Conservation (phyloP, 2,329 filamentous ascomycete species). For the Madurella fahalii region DNA sequence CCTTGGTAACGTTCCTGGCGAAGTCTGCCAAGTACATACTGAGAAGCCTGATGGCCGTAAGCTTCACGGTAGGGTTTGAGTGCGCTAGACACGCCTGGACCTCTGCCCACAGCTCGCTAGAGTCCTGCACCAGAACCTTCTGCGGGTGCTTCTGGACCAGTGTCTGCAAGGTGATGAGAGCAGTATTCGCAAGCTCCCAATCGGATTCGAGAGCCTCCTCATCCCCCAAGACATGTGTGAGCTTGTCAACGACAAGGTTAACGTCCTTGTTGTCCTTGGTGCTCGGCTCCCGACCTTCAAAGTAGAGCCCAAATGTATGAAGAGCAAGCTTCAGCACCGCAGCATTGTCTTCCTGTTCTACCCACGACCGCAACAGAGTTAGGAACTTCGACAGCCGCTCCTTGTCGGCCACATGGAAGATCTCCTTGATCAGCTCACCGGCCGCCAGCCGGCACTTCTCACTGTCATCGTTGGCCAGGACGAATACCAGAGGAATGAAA, state of each 20-base stretch:
- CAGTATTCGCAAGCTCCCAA: constrained; percentile 70
- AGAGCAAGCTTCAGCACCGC: constrained; percentile 69
- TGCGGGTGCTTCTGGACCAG: constrained; percentile 64
- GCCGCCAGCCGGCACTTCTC: constrained; percentile 81
- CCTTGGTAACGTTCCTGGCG: constrained; percentile 56
- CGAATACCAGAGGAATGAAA: constrained; percentile 81
- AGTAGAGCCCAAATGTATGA: constrained; percentile 78
- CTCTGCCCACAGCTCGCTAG: constrained; percentile 65
- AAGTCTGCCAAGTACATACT: constrained; percentile 78
- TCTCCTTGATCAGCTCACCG: constrained; percentile 70
- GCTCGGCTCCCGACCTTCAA: constrained; percentile 61
- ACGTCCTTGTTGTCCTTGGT: constrained; percentile 64
- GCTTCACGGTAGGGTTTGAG: constrained; percentile 68
- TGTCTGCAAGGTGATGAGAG: constrained; percentile 64
- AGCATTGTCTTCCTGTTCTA: constrained; percentile 68
- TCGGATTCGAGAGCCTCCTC: constrained; percentile 52
- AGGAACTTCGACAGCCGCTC: constrained; percentile 69
- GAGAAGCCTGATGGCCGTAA: constrained; percentile 69
- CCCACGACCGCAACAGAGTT: constrained; percentile 67
- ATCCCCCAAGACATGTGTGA: constrained; percentile 50
- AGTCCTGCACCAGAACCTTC: constrained; percentile 56
- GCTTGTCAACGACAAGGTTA: constrained; percentile 54
- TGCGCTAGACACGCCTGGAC: constrained; percentile 68
- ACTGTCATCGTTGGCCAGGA: constrained; percentile 84
- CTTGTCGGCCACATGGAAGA: constrained; percentile 73